A percentile compares a stretch with the other conserved stretches of the same genome.
phyloP scores from a whole-genome alignment of 768 basidiomycete species.

The Mrakia frigida region DNA sequence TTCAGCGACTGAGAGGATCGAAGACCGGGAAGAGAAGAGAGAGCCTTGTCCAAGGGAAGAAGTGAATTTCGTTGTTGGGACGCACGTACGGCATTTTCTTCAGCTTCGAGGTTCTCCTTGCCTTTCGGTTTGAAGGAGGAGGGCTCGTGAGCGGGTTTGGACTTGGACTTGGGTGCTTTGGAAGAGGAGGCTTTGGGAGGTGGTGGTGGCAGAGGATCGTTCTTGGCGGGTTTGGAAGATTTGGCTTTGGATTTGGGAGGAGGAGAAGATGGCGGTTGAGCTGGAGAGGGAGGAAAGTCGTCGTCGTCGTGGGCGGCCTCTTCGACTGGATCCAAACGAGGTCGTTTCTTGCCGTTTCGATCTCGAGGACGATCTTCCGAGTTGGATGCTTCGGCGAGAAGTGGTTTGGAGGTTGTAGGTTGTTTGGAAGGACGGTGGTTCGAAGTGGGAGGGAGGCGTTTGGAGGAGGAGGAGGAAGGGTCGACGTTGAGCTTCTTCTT shows the following conservation, averaged over 20 bases:
- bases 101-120: slow-evolving; percentile 12
- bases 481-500: background rate
- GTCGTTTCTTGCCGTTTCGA: background rate
- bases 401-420: background rate
- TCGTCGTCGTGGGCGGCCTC: background rate
- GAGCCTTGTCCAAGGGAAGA: slow-evolving; percentile 16
- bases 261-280: background rate
- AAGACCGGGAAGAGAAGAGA: background rate
- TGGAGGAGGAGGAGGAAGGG: background rate
- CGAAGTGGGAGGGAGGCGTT: background rate
- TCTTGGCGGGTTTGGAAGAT: background rate
- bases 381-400: background rate
- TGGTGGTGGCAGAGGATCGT: background rate
- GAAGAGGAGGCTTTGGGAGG: background rate
- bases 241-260: background rate
- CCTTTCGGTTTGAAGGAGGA: background rate
- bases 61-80: background rate
- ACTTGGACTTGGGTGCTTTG: background rate
- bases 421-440: background rate
- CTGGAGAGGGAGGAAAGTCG: background rate
- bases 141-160: background rate
- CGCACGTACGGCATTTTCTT: slow-evolving; percentile 10
- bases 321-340: slow-evolving; percentile 3
- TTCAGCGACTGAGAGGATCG: background rate
- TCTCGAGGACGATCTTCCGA: background rate